Evolutionary conservation across 2,329 filamentous ascomycete genomes (phyloP).

Genomic region (Xylariaceae sp.): DNA sequence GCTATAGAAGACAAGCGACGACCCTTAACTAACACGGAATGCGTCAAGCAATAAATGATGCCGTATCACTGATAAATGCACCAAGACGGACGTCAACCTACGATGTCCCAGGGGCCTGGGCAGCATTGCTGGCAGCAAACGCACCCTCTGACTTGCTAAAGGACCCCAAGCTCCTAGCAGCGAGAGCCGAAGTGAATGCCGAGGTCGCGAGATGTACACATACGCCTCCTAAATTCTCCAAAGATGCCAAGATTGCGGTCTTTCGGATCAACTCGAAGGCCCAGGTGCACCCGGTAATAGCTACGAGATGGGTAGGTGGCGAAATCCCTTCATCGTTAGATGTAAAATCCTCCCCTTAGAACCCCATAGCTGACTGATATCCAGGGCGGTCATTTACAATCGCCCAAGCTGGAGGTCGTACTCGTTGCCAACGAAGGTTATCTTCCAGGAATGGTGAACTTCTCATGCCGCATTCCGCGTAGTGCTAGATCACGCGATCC

Average conservation of each 20-base stretch:
- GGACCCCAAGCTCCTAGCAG: slow-evolving; percentile 49
- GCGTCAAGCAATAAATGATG: slow-evolving; percentile 47
- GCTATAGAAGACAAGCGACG: no score
- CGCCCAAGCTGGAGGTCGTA: slow-evolving; percentile 59
- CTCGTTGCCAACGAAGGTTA: slow-evolving; percentile 68
- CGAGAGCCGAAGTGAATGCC: slow-evolving; percentile 56
- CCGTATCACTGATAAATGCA: slow-evolving; percentile 63
- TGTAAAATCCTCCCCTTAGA: no score
- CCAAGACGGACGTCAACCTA: slow-evolving; percentile 61
- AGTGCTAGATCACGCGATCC: slow-evolving; percentile 52
- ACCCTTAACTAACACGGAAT: no score
- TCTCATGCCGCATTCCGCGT: slow-evolving; percentile 61
- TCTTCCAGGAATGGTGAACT: slow-evolving; percentile 60
- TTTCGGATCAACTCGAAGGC: slow-evolving; percentile 58
- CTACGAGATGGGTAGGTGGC: slow-evolving; percentile 53
- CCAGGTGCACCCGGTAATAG: slow-evolving; percentile 66
- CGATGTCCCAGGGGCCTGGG: slow-evolving; percentile 60
- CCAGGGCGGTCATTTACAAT: slow-evolving; percentile 53
- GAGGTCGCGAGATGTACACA: slow-evolving; percentile 63
- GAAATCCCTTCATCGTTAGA: no score
- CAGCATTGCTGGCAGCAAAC: slow-evolving; percentile 49
- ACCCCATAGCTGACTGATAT: no score
- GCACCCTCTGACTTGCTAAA: slow-evolving; percentile 51
- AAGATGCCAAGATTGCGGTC: slow-evolving; percentile 61
- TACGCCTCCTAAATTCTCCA: slow-evolving; percentile 61